Conservation (phyloP, 2,329 filamentous ascomycete genomes). For the Hysterium pulicare region DNA sequence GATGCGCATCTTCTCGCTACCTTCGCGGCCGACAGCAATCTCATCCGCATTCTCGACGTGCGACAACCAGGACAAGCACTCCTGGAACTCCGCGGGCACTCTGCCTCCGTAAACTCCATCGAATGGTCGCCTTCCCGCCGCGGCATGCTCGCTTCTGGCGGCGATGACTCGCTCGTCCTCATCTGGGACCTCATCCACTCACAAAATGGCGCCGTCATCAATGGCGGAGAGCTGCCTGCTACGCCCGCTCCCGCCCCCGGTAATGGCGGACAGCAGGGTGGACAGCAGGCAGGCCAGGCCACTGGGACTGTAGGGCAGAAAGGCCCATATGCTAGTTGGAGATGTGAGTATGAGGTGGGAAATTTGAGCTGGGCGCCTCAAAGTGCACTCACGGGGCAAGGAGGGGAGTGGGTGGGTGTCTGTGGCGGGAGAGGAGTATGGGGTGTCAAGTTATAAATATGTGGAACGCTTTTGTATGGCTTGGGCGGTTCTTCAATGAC, state of each 20-base stretch:
- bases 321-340: slow-evolving; percentile 74
- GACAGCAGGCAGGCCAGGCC: slow-evolving; percentile 16
- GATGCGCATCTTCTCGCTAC: slow-evolving; percentile 96
- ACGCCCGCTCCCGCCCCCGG: slow-evolving; percentile 22
- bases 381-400: slow-evolving; percentile 62
- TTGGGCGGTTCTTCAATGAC: neutral
- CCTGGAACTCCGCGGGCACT: slow-evolving; percentile 86
- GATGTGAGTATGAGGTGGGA: slow-evolving; percentile 81
- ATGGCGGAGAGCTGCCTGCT: slow-evolving; percentile 37
- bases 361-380: slow-evolving; percentile 84
- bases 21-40: slow-evolving; percentile 86
- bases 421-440: slow-evolving; percentile 77
- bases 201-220: slow-evolving; percentile 49
- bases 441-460: slow-evolving; percentile 61
- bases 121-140: slow-evolving; percentile 90
- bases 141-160: slow-evolving; percentile 86
- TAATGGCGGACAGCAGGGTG: slow-evolving; percentile 27
- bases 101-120: slow-evolving; percentile 81
- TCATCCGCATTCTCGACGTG: slow-evolving; percentile 93
- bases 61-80: slow-evolving; percentile 93
- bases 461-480: slow-evolving; percentile 19
- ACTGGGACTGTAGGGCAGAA: slow-evolving; percentile 48
- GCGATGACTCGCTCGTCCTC: slow-evolving; percentile 85
- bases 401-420: slow-evolving; percentile 80
- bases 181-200: slow-evolving; percentile 88